These are phyloP conservation scores for Zygoascus sp. DNA, from an alignment of 1,139 yeast species.

Conservation along the genomic window DNA sequence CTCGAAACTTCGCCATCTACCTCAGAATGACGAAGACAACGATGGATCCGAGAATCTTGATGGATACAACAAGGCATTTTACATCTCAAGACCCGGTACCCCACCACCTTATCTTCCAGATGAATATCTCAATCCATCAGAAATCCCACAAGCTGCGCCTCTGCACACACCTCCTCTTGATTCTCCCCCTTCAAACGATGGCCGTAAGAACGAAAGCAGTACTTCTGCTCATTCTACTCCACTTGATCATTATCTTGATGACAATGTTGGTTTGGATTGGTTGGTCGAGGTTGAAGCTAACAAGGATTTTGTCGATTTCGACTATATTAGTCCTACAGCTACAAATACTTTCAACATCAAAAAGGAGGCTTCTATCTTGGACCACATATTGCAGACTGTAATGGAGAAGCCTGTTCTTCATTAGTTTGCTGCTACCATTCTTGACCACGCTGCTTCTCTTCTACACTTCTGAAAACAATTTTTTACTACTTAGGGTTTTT, in stretches of 20 bases:
- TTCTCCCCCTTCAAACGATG: constrained; percentile 5
- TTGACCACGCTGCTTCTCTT: not conserved
- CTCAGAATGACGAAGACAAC: not conserved
- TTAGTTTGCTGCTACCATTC: not conserved
- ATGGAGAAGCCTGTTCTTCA: constrained; percentile 25
- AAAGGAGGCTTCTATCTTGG: constrained; percentile 63
- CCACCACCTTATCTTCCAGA: constrained; percentile 29
- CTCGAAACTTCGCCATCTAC: not conserved
- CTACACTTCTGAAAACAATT: not conserved
- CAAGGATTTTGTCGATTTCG: constrained; percentile 16
- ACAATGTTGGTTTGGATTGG: constrained; percentile 20
- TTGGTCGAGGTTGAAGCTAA: constrained; percentile 17
- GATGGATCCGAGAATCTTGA: constrained; percentile 3
- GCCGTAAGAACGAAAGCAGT: too few relatives aligned
- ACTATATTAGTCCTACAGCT: constrained; percentile 9
- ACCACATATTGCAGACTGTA: constrained; percentile 77
- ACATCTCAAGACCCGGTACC: constrained; percentile 26
- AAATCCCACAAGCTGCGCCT: constrained; percentile 10
- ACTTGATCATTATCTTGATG: constrained; percentile 6
- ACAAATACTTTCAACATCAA: constrained; percentile 16
- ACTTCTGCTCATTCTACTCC: not conserved
- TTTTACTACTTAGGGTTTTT: not conserved
- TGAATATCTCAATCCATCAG: constrained; percentile 20
- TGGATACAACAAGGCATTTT: constrained; percentile 1
- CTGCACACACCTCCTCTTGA: constrained; percentile 3